These are phyloP conservation scores for Collybiopsis luxurians DNA, from an alignment of 768 basidiomycete genomes.

Conservation along the genomic window DNA sequence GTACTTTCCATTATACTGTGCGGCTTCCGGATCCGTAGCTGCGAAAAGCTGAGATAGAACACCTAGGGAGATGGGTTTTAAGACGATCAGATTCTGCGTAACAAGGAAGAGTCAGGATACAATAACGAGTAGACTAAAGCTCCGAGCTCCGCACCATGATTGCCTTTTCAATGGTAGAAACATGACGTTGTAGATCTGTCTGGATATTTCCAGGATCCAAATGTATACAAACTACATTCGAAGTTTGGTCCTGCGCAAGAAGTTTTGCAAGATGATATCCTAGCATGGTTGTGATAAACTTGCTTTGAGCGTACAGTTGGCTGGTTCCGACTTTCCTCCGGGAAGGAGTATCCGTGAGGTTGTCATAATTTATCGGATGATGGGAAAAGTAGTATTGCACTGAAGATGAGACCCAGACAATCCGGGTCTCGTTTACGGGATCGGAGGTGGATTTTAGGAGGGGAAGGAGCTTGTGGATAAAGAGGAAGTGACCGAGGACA, in stretches of 20 bases:
- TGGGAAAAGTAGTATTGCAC: conserved; percentile 10
- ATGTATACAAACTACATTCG: conserved; percentile 38
- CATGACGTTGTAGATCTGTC: conserved; percentile 23
- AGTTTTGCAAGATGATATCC: conserved; percentile 41
- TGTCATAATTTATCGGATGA: conserved; percentile 21
- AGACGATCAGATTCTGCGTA: neutral
- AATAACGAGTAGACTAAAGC: neutral
- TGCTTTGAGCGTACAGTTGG: conserved; percentile 18
- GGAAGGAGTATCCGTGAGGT: conserved; percentile 20
- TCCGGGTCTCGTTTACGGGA: conserved; percentile 21
- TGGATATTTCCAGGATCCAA: conserved; percentile 39
- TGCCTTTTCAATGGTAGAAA: neutral
- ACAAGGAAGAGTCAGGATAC: neutral
- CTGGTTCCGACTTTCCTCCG: conserved; percentile 16
- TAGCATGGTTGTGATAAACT: conserved; percentile 32
- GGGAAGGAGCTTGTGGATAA: conserved; percentile 27
- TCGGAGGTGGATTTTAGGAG: conserved; percentile 20
- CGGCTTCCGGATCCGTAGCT: neutral
- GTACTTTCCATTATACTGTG: conserved; percentile 1
- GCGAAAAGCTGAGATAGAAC: neutral
- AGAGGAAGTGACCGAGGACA: conserved; percentile 23
- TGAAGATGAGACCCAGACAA: conserved; percentile 28
- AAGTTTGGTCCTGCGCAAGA: conserved; percentile 29
- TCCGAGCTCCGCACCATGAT: neutral
- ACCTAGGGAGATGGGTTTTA: neutral